Base-by-base conservation (phyloP, 139 green algal species). In the Chlorella sp. region DNA sequence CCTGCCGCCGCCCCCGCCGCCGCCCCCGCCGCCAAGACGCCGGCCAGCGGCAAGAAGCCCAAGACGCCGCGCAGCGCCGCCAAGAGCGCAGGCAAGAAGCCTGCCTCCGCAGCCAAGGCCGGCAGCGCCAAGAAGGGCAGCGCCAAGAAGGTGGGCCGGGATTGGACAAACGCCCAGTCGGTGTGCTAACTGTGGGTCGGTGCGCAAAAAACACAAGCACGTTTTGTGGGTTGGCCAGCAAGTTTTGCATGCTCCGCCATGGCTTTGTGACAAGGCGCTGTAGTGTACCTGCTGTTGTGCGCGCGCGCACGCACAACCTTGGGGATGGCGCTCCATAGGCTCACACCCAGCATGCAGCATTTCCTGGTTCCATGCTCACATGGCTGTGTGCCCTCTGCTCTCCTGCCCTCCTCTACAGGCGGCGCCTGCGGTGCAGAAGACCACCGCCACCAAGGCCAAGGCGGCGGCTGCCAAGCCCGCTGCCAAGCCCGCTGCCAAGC, bases 361-460 rank as follows among this genome's bases (percentile, higher is more conserved):
- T n/a, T n/a, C n/a, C n/a, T n/a, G n/a, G n/a, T n/a, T n/a, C n/a
- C n/a, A n/a, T n/a, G n/a, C n/a, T n/a, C n/a, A n/a, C n/a, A n/a
- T n/a, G n/a, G 44, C 44, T 51, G 44, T 51, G 44, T 51, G 44
- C 44, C 44, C 9, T 16, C 44, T 51, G 44, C 44, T 16, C 44
- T 51, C 9, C 7, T 51, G 44, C 9, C 13, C 51, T 15, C 2
- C 51, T 21, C 51, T 60, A 15, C 51, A 60, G 69, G 69, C 69
- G 47, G 74, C 76, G 25, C 76, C 76, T 0, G 67, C 80, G 21
- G 67, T 68, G 41, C 69, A 67, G 44, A 85, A 78, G 51, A 85
- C 57, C 0, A 69, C 80, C 25, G 34, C 65, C 21, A 79, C 80
- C 65, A 85, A 85, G 67, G 26, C 34, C 16, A 80, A 85, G 80